Conservation (phyloP, 768 basidiomycete genomes). For the Phaffia tasmanica region DNA sequence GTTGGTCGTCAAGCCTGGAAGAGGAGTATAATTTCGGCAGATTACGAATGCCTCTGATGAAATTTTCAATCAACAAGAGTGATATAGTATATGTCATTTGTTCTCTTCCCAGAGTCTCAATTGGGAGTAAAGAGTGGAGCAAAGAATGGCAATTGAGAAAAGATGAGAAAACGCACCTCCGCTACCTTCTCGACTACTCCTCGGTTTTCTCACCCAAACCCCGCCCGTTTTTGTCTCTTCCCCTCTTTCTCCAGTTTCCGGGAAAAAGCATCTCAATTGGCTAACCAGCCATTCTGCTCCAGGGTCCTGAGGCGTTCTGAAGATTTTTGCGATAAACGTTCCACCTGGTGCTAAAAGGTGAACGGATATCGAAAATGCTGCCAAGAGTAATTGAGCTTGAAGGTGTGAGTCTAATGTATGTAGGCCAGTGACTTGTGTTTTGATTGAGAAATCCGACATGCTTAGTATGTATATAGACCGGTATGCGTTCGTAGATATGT, state of each 20-base stretch:
- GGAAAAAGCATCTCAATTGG: constrained; percentile 40
- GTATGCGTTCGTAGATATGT: neutral
- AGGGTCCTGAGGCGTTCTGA: constrained; percentile 37
- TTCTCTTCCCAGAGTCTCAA: neutral
- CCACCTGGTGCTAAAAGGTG: constrained; percentile 40
- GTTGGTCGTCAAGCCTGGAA: neutral
- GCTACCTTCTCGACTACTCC: constrained; percentile 40
- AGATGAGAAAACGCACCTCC: constrained; percentile 36
- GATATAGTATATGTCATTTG: neutral
- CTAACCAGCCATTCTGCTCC: constrained; percentile 38
- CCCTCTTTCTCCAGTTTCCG: constrained; percentile 22
- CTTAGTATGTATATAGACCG: neutral
- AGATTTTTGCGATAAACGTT: constrained; percentile 43
- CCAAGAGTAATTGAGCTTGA: constrained; percentile 42
- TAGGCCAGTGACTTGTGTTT: constrained; percentile 39
- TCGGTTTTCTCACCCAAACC: constrained; percentile 42
- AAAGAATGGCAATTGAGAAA: neutral
- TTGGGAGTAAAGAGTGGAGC: neutral
- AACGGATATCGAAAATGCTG: constrained; percentile 41
- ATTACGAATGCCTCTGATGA: constrained; percentile 25
- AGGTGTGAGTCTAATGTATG: constrained; percentile 44
- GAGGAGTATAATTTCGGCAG: constrained; percentile 14
- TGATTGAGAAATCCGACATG: constrained; percentile 17
- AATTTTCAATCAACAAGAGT: neutral
- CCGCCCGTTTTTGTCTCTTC: constrained; percentile 29